A percentile compares a stretch with the other conserved stretches of the same genome.
These are phyloP conservation scores for Cutaneotrichosporon mucoides DNA, from an alignment of 1,284 basidiomycete genomes.

Conservation along the genomic window DNA sequence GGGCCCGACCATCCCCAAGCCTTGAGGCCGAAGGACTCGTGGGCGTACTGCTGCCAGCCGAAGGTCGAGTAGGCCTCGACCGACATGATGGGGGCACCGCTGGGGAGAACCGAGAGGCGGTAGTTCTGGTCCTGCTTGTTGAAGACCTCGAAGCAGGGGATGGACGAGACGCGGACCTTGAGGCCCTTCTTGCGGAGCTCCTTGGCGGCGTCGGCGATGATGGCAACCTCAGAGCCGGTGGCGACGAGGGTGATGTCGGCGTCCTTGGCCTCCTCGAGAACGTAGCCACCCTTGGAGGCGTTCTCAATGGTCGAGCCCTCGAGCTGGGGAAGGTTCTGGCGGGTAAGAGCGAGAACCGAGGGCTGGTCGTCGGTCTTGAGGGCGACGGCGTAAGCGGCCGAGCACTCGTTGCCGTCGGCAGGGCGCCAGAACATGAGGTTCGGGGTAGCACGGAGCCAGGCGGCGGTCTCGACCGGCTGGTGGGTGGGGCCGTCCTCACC, in stretches of 20 bases:
- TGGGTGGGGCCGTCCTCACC: conserved; percentile 94
- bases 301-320: conserved; percentile 81
- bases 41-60: conserved; percentile 82
- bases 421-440: conserved; percentile 89
- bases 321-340: conserved; percentile 71
- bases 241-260: conserved; percentile 79
- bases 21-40: conserved; percentile 78
- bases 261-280: conserved; percentile 69
- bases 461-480: conserved; percentile 72
- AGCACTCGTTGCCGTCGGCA: conserved; percentile 90
- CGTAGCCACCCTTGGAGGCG: conserved; percentile 81
- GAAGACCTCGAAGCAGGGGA: conserved; percentile 88
- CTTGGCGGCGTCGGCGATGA: conserved; percentile 78
- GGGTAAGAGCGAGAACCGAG: conserved; percentile 54
- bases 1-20: conserved; percentile 87
- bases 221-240: conserved; percentile 72
- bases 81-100: conserved; percentile 82
- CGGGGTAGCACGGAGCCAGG: conserved; percentile 80
- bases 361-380: conserved; percentile 71
- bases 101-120: conserved; percentile 75
- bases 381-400: conserved; percentile 79
- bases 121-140: conserved; percentile 75
- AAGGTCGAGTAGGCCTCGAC: conserved; percentile 75
- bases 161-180: conserved; percentile 76
- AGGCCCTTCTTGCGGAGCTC: conserved; percentile 69